Conservation (phyloP, 768 basidiomycete species). For the Postia placenta region DNA sequence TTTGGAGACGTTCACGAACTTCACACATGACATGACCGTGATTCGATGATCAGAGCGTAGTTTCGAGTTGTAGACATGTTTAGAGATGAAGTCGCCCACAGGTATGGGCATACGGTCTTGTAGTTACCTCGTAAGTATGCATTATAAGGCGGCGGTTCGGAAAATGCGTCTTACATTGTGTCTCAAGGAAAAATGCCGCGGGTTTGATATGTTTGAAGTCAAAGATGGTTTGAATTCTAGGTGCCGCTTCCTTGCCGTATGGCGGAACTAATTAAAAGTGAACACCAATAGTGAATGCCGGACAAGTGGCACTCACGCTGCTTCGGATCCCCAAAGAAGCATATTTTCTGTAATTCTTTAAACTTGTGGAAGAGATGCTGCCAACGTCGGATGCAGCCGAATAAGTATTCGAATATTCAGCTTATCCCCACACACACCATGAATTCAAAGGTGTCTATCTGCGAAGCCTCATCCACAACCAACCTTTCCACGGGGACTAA, state of each 20-base stretch:
- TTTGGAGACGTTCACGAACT: conserved; percentile 37
- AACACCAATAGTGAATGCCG: neutral
- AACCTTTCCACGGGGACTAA: conserved; percentile 38
- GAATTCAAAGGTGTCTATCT: conserved; percentile 43
- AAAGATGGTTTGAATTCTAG: conserved; percentile 38
- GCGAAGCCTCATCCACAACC: conserved; percentile 53
- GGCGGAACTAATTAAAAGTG: conserved; percentile 38
- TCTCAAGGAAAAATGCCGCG: conserved; percentile 35
- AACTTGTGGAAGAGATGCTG: conserved; percentile 42
- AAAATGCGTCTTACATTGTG: conserved; percentile 34
- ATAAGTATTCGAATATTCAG: too few relatives aligned
- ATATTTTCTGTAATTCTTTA: conserved; percentile 34
- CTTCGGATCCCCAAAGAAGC: conserved; percentile 49
- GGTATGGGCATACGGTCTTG: conserved; percentile 47
- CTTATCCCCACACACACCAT: conserved; percentile 38
- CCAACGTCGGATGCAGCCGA: neutral
- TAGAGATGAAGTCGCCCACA: conserved; percentile 45
- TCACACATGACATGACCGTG: conserved; percentile 28
- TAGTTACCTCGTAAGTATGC: neutral
- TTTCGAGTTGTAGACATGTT: conserved; percentile 33
- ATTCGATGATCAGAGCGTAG: conserved; percentile 35
- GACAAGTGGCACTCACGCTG: conserved; percentile 31
- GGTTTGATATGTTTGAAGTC: conserved; percentile 35
- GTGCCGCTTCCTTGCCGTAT: conserved; percentile 36
- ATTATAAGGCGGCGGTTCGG: neutral